These are phyloP conservation scores for Talaromyces proteolyticus DNA, from an alignment of 495 filamentous ascomycete species.

Conservation along the genomic window DNA sequence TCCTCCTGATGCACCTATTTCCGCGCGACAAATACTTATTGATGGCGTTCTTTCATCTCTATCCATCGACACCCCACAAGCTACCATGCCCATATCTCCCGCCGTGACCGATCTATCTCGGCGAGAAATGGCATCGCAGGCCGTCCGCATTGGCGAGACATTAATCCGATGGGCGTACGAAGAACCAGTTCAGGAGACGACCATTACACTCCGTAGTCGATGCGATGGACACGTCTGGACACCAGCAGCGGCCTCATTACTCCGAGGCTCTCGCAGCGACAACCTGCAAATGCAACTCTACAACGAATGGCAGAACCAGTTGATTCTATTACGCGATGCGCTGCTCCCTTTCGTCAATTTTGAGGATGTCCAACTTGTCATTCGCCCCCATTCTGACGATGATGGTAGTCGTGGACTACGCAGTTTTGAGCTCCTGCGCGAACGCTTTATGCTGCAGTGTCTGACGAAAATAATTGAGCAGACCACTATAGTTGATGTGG, in stretches of 20 bases:
- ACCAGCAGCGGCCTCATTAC: slow-evolving; percentile 16
- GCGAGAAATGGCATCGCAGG: slow-evolving; percentile 20
- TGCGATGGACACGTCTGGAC: slow-evolving; percentile 26
- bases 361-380: slow-evolving; percentile 19
- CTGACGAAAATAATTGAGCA: slow-evolving; percentile 18
- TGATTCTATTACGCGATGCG: slow-evolving; percentile 25
- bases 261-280: slow-evolving; percentile 20
- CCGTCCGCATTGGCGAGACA: slow-evolving; percentile 16
- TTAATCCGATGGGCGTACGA: slow-evolving; percentile 22
- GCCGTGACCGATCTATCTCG: slow-evolving; percentile 16
- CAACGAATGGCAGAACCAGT: slow-evolving; percentile 32
- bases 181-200: slow-evolving; percentile 2
- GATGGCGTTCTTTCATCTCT: slow-evolving; percentile 23
- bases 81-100: slow-evolving; percentile 14
- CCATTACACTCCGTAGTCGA: slow-evolving; percentile 19
- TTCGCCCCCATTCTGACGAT: no score
- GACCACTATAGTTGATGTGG: slow-evolving; percentile 11
- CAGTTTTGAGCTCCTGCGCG: slow-evolving; percentile 12
- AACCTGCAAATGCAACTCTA: slow-evolving; percentile 25
- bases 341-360: slow-evolving; percentile 28
- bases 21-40: slow-evolving; percentile 16
- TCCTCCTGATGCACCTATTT: slow-evolving; percentile 3
- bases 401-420: slow-evolving; percentile 15
- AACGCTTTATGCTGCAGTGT: slow-evolving; percentile 17
- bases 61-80: slow-evolving; percentile 19